phyloP scores from a whole-genome alignment of 2,329 filamentous ascomycete genomes.

The Hymenoscyphus infarciens region DNA sequence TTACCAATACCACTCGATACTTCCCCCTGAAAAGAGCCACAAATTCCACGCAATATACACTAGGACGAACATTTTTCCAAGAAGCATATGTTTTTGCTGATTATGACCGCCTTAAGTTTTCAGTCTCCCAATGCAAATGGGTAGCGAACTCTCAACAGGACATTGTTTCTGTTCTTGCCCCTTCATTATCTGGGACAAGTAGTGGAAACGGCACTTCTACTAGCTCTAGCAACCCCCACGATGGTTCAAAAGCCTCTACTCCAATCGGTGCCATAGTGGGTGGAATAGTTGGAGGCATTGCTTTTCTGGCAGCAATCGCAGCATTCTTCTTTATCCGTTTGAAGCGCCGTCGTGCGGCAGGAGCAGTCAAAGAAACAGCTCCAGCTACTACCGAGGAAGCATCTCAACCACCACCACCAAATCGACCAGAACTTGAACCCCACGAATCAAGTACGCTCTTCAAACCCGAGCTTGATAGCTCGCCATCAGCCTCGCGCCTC shows the following conservation, averaged over 20 bases:
- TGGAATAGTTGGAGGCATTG: constrained; percentile 7
- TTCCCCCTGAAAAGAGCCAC: constrained; percentile 38
- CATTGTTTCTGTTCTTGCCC: background rate
- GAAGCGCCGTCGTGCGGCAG: background rate
- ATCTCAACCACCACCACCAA: background rate
- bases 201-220: background rate
- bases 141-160: constrained; percentile 3
- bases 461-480: constrained; percentile 11
- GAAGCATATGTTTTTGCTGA: constrained; percentile 35
- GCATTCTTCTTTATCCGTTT: constrained; percentile 6
- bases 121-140: constrained; percentile 39
- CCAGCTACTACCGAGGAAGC: background rate
- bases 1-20: constrained; percentile 30
- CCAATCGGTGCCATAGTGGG: constrained; percentile 9
- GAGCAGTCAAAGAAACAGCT: constrained; percentile 5
- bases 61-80: constrained; percentile 40
- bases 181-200: background rate
- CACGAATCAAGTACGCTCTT: background rate
- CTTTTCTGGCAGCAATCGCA: background rate
- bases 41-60: constrained; percentile 36
- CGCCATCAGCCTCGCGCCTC: background rate
- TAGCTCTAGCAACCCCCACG: background rate
- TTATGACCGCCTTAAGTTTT: constrained; percentile 40
- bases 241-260: background rate
- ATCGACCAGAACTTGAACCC: background rate